A percentile compares a stretch with the other conserved stretches of the same genome.
Evolutionary conservation across 2,329 filamentous ascomycete genomes (phyloP).

Genomic region (Botrytis aclada): DNA sequence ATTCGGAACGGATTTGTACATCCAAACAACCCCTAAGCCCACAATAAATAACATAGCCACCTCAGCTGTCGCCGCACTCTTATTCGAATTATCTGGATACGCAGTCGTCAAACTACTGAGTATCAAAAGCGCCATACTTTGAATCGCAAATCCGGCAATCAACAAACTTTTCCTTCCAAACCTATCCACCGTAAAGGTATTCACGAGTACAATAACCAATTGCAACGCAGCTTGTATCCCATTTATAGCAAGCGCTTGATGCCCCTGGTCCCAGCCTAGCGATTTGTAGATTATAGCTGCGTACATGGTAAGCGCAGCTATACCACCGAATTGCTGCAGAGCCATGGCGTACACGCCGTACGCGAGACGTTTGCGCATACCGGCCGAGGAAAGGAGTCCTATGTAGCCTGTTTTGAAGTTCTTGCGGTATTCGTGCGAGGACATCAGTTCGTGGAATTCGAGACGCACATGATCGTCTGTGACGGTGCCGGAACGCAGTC

Average conservation of each 20-base stretch:
- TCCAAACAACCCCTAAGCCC: too few species aligned
- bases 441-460: constrained; percentile 63
- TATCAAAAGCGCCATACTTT: constrained; percentile 40
- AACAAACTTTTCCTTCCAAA: constrained; percentile 68
- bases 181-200: constrained; percentile 68
- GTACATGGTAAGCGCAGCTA: constrained; percentile 70
- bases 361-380: constrained; percentile 62
- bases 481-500: constrained; percentile 60
- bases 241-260: constrained; percentile 68
- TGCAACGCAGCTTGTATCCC: constrained; percentile 68
- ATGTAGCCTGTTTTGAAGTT: constrained; percentile 57
- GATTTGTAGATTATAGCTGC: constrained; percentile 67
- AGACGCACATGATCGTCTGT: constrained; percentile 65
- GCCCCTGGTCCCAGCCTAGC: constrained; percentile 54
- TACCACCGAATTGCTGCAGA: constrained; percentile 69
- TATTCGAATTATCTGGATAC: constrained; percentile 41
- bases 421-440: constrained; percentile 66
- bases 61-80: constrained; percentile 41
- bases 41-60: constrained; percentile 45
- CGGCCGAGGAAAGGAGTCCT: constrained; percentile 67
- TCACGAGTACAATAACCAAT: constrained; percentile 59
- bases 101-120: constrained; percentile 41
- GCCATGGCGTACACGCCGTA: constrained; percentile 66
- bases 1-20: too few species aligned
- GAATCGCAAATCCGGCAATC: constrained; percentile 54